Conservation (phyloP, 202 grass and related monocot species). For the Dendrocalamus latiflorus region DNA sequence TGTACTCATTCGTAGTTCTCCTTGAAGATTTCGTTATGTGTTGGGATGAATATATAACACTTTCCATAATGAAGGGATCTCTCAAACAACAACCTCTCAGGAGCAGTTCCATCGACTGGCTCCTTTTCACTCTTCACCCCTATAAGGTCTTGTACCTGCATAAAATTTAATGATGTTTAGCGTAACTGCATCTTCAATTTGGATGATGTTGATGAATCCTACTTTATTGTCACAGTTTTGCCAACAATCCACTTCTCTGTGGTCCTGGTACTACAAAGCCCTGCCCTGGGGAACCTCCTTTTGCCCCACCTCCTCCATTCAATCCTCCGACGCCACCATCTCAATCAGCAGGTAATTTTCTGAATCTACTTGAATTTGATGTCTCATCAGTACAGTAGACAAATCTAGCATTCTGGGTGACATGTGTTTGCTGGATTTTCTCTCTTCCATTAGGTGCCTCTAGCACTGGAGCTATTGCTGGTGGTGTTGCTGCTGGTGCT, state of each 20-base stretch:
- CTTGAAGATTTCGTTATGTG: constrained; percentile 11
- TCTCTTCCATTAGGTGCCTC: constrained; percentile 50
- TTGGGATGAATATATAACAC: constrained; percentile 23
- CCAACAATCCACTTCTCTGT: constrained; percentile 66
- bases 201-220: constrained; percentile 18
- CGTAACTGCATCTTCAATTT: constrained; percentile 1
- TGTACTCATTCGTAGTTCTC: neutral
- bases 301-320: constrained; percentile 74
- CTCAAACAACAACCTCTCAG: constrained; percentile 69
- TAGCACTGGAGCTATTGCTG: constrained; percentile 74
- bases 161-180: constrained; percentile 6
- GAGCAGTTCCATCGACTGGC: constrained; percentile 72
- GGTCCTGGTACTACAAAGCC: constrained; percentile 57
- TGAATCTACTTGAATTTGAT: constrained; percentile 7
- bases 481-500: constrained; percentile 86
- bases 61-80: constrained; percentile 56
- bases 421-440: constrained; percentile 2
- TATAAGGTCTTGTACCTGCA: constrained; percentile 60
- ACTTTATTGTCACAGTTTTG: constrained; percentile 58
- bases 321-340: constrained; percentile 41
- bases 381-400: neutral
- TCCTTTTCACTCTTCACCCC: constrained; percentile 93
- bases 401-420: neutral
- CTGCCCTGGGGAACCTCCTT: constrained; percentile 61
- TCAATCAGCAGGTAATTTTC: constrained; percentile 28